Percentiles rank a stretch among this genome's conserved stretches.
Conservation (phyloP, 306 rosid genomes). For the Quercus variabilis region DNA sequence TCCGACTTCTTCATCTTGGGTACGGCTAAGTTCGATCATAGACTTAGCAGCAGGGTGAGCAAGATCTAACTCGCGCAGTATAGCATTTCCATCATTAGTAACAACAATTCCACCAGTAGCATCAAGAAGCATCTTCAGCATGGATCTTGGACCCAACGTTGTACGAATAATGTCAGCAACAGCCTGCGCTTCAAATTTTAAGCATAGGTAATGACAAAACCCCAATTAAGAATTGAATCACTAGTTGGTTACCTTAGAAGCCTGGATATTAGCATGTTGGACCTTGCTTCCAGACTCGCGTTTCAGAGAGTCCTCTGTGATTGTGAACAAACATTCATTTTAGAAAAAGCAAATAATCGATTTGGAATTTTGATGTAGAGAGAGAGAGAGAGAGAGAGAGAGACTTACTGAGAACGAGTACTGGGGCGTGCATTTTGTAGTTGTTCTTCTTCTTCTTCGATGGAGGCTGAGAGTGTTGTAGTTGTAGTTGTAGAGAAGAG, state of each 20-base stretch:
- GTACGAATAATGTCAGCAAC: conserved; percentile 95
- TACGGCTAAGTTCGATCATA: conserved; percentile 94
- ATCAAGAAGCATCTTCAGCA: conserved; percentile 92
- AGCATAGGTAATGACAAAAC: too few relatives aligned
- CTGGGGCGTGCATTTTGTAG: too few relatives aligned
- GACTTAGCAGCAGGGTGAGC: conserved; percentile 99
- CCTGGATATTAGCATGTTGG: conserved; percentile 90
- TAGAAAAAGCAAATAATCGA: too few relatives aligned
- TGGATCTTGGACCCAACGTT: conserved; percentile 93
- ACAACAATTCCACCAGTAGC: conserved; percentile 90
- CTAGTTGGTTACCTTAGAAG: conserved; percentile 58
- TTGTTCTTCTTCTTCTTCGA: too few relatives aligned
- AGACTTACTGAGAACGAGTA: too few relatives aligned
- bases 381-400: too few relatives aligned
- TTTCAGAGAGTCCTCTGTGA: conserved; percentile 81
- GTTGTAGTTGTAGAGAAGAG: too few relatives aligned
- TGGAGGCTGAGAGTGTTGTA: too few relatives aligned
- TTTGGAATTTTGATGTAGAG: too few relatives aligned
- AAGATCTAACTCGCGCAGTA: conserved; percentile 86
- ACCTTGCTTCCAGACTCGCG: conserved; percentile 94
- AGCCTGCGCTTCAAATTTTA: conserved; percentile 38
- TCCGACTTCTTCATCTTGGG: conserved; percentile 98
- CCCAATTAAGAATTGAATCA: background rate
- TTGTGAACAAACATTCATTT: conserved; percentile 26
- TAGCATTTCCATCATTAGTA: conserved; percentile 97